Evolutionary conservation across 306 rosid genomes (phyloP).

Genomic region (Chamaecrista fasciculata): DNA sequence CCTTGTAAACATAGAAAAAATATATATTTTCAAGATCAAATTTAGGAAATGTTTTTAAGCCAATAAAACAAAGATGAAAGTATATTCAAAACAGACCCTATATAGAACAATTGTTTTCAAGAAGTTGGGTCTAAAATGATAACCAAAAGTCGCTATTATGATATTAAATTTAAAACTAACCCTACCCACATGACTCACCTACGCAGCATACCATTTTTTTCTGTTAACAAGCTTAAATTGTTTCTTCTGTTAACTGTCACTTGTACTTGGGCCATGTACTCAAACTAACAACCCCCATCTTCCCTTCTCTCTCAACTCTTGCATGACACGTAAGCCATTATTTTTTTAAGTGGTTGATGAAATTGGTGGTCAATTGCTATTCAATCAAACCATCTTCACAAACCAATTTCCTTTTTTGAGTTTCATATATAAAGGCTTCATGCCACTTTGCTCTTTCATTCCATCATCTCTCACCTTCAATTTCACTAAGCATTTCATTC

Average conservation of each 20-base stretch:
- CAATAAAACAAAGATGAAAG: too few relatives aligned
- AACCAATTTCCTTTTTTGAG: background rate
- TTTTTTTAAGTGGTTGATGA: slow-evolving; percentile 23
- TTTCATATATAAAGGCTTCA: slow-evolving; percentile 14
- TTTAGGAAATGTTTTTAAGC: too few relatives aligned
- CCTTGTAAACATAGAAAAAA: too few relatives aligned
- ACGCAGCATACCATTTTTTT: too few relatives aligned
- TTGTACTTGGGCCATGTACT: slow-evolving; percentile 16
- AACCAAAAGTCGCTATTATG: too few relatives aligned
- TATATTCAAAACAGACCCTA: too few relatives aligned
- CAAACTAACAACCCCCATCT: slow-evolving; percentile 35
- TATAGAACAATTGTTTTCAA: too few relatives aligned
- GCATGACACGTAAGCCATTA: slow-evolving; percentile 31
- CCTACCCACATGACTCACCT: background rate
- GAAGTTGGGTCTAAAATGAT: too few relatives aligned
- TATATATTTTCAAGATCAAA: too few relatives aligned
- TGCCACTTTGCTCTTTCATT: slow-evolving; percentile 4
- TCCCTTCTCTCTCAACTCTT: background rate
- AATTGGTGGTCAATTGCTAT: slow-evolving; percentile 9
- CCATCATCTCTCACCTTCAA: slow-evolving; percentile 14
- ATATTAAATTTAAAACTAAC: too few relatives aligned
- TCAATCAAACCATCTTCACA: background rate
- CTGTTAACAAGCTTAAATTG: too few relatives aligned
- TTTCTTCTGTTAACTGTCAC: background rate
- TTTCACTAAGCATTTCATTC: slow-evolving; percentile 1